phyloP scores from a whole-genome alignment of 2,329 filamentous ascomycete species.

The Calonectria multiphialidica region DNA sequence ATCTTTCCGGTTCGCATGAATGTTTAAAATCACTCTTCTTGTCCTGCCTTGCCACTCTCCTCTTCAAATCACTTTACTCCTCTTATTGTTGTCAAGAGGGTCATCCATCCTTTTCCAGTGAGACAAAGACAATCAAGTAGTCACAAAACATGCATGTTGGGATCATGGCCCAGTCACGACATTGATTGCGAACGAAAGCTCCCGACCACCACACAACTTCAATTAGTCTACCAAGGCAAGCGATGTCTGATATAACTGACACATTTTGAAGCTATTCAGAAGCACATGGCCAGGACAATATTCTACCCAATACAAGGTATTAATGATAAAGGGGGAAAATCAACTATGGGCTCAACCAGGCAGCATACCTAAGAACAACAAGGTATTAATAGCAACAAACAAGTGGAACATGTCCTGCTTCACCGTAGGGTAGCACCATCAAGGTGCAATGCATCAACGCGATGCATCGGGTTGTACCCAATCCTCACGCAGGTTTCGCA shows the following conservation, averaged over 20 bases:
- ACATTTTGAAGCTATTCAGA: background rate
- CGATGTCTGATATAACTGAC: background rate
- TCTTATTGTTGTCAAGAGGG: background rate
- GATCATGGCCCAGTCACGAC: background rate
- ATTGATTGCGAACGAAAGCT: background rate
- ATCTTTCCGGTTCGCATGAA: background rate
- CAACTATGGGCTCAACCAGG: no score
- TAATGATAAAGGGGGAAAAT: no score
- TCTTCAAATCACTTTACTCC: background rate
- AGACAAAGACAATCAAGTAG: background rate
- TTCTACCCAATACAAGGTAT: background rate
- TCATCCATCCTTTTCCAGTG: background rate
- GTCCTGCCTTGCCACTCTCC: background rate
- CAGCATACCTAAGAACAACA: no score
- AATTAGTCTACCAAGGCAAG: background rate
- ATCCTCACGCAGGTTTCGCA: background rate
- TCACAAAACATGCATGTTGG: background rate
- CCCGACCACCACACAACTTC: background rate
- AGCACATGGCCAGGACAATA: background rate
- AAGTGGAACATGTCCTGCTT: no score
- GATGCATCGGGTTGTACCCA: background rate
- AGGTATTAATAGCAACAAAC: background rate
- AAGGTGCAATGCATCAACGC: background rate
- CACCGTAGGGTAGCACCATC: background rate
- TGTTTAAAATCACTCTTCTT: background rate